phyloP scores from a whole-genome alignment of 495 filamentous ascomycete species.

The Penicillium maclennaniae region DNA sequence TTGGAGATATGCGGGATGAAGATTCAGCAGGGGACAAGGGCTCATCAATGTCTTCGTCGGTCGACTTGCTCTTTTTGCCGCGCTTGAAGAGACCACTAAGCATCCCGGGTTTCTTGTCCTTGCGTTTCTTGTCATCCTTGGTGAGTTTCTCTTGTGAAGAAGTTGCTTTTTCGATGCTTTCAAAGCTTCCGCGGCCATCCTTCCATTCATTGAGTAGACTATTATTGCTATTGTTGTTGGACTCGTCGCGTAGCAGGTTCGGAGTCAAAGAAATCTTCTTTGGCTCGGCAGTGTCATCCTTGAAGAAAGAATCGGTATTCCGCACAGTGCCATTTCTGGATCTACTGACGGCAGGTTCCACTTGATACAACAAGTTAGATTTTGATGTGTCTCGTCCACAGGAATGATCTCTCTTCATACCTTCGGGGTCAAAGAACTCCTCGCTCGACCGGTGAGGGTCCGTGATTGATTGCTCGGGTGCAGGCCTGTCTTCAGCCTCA shows the following conservation, averaged over 20 bases:
- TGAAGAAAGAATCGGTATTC: constrained; percentile 94
- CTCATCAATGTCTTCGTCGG: constrained; percentile 64
- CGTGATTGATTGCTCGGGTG: constrained; percentile 27
- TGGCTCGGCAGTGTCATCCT: constrained; percentile 89
- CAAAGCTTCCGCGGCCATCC: constrained; percentile 51
- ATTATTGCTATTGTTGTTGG: constrained; percentile 47
- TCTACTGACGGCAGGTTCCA: constrained; percentile 57
- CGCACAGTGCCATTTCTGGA: constrained; percentile 81
- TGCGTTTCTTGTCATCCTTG: constrained; percentile 81
- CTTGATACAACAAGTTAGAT: constrained; percentile 2
- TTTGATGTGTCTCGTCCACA: neutral
- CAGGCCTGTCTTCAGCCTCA: constrained; percentile 21
- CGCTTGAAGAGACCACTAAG: constrained; percentile 93
- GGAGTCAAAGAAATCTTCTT: constrained; percentile 97
- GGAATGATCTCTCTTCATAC: constrained; percentile 18
- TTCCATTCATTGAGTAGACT: constrained; percentile 59
- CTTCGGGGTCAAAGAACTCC: constrained; percentile 57
- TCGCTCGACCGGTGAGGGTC: constrained; percentile 56
- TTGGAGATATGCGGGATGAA: constrained; percentile 45
- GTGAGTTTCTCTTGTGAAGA: constrained; percentile 46
- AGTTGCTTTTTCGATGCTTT: constrained; percentile 50
- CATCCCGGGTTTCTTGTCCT: constrained; percentile 88
- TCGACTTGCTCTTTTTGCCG: constrained; percentile 73
- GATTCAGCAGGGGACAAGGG: constrained; percentile 55
- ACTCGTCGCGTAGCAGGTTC: constrained; percentile 85